These are phyloP conservation scores for Malassezia nana DNA, from an alignment of 1,284 basidiomycete species.

Conservation along the genomic window DNA sequence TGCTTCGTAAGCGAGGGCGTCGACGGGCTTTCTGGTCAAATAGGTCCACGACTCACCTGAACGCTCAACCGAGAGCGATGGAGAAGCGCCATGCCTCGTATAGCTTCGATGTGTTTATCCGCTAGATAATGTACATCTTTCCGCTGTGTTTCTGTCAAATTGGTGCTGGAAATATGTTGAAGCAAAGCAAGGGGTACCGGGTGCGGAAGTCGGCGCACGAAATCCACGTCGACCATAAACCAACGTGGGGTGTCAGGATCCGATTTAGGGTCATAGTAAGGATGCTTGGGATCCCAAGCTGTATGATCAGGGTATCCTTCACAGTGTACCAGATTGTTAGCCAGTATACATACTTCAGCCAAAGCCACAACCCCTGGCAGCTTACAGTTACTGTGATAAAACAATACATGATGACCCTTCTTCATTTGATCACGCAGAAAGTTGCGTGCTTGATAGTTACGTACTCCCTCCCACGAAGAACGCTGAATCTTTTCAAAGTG, in stretches of 20 bases:
- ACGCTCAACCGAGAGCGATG: conserved; percentile 76
- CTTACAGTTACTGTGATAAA: conserved; percentile 89
- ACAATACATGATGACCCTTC: conserved; percentile 65
- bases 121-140: conserved; percentile 44
- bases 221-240: conserved; percentile 72
- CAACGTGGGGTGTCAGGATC: conserved; percentile 67
- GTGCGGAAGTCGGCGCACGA: conserved; percentile 59
- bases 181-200: conserved; percentile 72
- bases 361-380: conserved; percentile 57
- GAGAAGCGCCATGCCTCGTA: conserved; percentile 67
- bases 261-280: conserved; percentile 83
- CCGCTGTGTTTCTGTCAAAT: conserved; percentile 59
- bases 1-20: conserved; percentile 60
- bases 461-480: conserved; percentile 80
- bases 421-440: conserved; percentile 75
- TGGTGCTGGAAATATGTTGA: conserved; percentile 61
- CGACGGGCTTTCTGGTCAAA: conserved; percentile 56
- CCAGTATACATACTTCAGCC: neutral
- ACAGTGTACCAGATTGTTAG: conserved; percentile 57
- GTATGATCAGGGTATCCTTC: conserved; percentile 12
- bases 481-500: conserved; percentile 44
- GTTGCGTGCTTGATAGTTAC: conserved; percentile 83
- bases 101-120: conserved; percentile 43
- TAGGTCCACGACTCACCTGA: conserved; percentile 14
- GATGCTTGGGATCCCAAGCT: conserved; percentile 54